A percentile compares a stretch with the other conserved stretches of the same genome.
Conservation (phyloP, 2,329 filamentous ascomycete genomes). For the Cordyceps sp. region DNA sequence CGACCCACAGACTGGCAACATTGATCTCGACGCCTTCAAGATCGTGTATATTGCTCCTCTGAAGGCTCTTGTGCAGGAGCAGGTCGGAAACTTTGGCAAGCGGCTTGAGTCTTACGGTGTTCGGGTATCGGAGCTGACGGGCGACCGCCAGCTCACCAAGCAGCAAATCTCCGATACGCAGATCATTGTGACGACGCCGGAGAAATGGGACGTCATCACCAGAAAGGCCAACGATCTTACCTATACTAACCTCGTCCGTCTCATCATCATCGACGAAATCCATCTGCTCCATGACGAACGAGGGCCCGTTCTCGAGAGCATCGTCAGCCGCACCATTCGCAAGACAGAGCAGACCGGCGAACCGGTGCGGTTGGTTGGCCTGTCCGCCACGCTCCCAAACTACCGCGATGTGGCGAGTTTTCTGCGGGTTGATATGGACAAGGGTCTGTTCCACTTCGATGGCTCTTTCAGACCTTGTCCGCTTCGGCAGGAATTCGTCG, state of each 20-base stretch:
- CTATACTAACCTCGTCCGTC: slow-evolving; percentile 90
- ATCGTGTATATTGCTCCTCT: slow-evolving; percentile 95
- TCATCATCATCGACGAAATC: slow-evolving; percentile 96
- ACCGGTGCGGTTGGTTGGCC: slow-evolving; percentile 74
- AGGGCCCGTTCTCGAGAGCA: slow-evolving; percentile 91
- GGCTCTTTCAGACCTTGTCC: slow-evolving; percentile 87
- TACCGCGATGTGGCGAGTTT: slow-evolving; percentile 94
- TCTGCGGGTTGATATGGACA: slow-evolving; percentile 70
- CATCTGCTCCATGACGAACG: slow-evolving; percentile 94
- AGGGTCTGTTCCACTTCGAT: slow-evolving; percentile 92
- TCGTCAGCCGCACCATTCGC: slow-evolving; percentile 85
- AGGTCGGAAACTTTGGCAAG: slow-evolving; percentile 93
- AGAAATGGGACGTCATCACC: slow-evolving; percentile 99
- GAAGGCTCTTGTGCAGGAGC: slow-evolving; percentile 91
- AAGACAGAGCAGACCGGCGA: slow-evolving; percentile 90
- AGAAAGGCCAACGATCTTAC: slow-evolving; percentile 92
- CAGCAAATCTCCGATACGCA: slow-evolving; percentile 97
- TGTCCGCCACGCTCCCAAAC: slow-evolving; percentile 91
- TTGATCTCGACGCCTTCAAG: slow-evolving; percentile 93
- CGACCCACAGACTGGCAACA: slow-evolving; percentile 76
- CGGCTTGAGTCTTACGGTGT: slow-evolving; percentile 83
- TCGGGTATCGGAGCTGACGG: slow-evolving; percentile 85
- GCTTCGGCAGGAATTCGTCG: slow-evolving; percentile 90
- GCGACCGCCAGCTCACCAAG: slow-evolving; percentile 95
- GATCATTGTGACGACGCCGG: slow-evolving; percentile 93